Percentiles rank a stretch among this genome's conserved stretches.
Evolutionary conservation across 495 filamentous ascomycete genomes (phyloP).

Genomic region (Lepraria neglecta): DNA sequence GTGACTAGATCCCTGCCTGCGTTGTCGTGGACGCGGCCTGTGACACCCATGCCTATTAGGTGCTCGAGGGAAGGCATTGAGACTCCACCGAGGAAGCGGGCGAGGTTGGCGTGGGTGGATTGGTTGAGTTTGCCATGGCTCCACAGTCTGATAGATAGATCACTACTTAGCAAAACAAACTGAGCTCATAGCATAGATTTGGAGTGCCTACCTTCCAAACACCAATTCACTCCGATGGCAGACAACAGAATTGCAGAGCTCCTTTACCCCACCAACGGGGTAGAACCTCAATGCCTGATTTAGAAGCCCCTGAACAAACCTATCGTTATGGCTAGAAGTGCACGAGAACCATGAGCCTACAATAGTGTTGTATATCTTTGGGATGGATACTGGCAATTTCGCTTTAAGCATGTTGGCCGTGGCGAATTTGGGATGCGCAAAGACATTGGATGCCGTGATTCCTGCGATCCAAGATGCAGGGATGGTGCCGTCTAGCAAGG

Average conservation of each 20-base stretch:
- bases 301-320: not conserved
- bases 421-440: constrained; percentile 1
- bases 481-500: not conserved
- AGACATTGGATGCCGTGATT: not conserved
- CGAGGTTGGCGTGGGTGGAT: not conserved
- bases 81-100: not conserved
- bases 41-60: not conserved
- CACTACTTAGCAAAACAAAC: no score
- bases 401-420: not conserved
- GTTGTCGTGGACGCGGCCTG: not conserved
- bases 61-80: not conserved
- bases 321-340: not conserved
- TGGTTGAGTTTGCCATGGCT: not conserved
- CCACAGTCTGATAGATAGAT: not conserved
- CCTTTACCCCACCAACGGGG: not conserved
- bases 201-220: not conserved
- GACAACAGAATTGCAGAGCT: not conserved
- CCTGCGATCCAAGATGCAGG: not conserved
- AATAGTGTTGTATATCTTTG: not conserved
- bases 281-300: not conserved
- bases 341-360: constrained; percentile 1
- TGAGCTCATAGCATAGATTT: no score
- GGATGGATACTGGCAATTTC: not conserved
- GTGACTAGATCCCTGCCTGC: not conserved
- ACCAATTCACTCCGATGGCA: not conserved